These are phyloP conservation scores for Jacaranda copaia DNA, from an alignment of 257 asterid genomes.

Conservation along the genomic window DNA sequence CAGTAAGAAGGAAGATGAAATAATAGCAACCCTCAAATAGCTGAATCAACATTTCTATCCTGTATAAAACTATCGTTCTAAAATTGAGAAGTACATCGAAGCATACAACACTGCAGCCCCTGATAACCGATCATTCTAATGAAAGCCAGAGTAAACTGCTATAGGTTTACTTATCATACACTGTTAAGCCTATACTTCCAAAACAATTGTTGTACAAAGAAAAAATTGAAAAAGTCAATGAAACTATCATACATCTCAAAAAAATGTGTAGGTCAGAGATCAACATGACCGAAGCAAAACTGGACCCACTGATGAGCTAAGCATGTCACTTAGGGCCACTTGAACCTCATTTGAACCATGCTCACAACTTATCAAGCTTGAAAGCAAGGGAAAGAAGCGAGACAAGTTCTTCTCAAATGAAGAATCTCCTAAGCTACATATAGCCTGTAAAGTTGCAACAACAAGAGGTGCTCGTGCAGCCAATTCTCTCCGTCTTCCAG, in stretches of 20 bases:
- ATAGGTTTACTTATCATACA: slow-evolving; percentile 37
- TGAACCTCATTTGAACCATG: slow-evolving; percentile 97
- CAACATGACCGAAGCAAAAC: slow-evolving; percentile 84
- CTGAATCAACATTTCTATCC: too few relatives aligned
- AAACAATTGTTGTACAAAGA: slow-evolving; percentile 39
- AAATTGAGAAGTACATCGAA: too few relatives aligned
- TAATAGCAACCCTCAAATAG: too few relatives aligned
- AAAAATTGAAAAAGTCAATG: slow-evolving; percentile 31
- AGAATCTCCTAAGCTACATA: slow-evolving; percentile 74
- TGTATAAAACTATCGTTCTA: too few relatives aligned
- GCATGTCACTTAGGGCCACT: slow-evolving; percentile 85
- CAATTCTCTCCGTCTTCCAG: slow-evolving; percentile 84
- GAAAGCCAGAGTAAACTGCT: too few relatives aligned
- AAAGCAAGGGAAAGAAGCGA: slow-evolving; percentile 77
- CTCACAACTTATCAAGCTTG: slow-evolving; percentile 88
- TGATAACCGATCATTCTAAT: too few relatives aligned
- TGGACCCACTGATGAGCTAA: slow-evolving; percentile 84
- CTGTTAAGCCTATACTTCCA: slow-evolving; percentile 48
- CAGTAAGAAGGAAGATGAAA: too few relatives aligned
- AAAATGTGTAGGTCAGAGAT: slow-evolving; percentile 35
- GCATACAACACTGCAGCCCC: too few relatives aligned
- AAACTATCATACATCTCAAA: slow-evolving; percentile 57
- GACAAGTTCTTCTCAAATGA: slow-evolving; percentile 80
- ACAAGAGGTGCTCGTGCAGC: slow-evolving; percentile 96
- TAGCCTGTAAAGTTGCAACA: slow-evolving; percentile 85